Conservation (phyloP, 805 yeast species). For the Huiozyma sinensis region DNA sequence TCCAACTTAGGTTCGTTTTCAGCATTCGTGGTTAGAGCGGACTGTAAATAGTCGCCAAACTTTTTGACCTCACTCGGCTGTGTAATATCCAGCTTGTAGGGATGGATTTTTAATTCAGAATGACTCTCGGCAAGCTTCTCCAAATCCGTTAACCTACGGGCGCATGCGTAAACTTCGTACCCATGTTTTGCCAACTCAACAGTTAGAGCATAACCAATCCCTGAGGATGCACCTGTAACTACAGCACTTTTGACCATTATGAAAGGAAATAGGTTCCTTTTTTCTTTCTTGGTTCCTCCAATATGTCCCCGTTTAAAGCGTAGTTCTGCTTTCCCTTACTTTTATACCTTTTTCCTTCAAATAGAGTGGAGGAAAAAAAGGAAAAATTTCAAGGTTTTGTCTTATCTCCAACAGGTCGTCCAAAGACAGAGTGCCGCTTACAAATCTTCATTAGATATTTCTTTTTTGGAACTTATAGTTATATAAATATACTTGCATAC, state of each 20-base stretch:
- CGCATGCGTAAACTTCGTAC: slow-evolving; percentile 60
- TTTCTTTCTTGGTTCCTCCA: too few relatives aligned
- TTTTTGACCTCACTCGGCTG: slow-evolving; percentile 36
- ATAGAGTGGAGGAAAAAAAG: too few relatives aligned
- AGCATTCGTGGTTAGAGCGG: slow-evolving; percentile 23
- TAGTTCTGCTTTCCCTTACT: too few relatives aligned
- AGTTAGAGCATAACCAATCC: slow-evolving; percentile 44
- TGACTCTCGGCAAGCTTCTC: slow-evolving; percentile 30
- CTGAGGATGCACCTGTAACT: slow-evolving; percentile 51
- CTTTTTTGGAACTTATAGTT: too few relatives aligned
- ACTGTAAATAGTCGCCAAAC: slow-evolving; percentile 34
- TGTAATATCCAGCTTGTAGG: slow-evolving; percentile 49
- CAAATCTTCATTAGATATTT: too few relatives aligned
- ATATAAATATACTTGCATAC: too few relatives aligned
- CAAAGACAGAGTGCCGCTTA: too few relatives aligned
- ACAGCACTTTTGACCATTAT: slow-evolving; percentile 33
- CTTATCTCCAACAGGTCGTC: too few relatives aligned
- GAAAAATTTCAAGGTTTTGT: too few relatives aligned
- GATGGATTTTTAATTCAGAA: slow-evolving; percentile 30
- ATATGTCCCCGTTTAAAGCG: too few relatives aligned
- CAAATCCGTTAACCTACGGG: slow-evolving; percentile 57
- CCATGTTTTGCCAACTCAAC: slow-evolving; percentile 40
- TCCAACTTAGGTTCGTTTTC: slow-evolving; percentile 39
- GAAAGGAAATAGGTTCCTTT: too few relatives aligned
- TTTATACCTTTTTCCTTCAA: too few relatives aligned